Percentiles rank a stretch among this genome's conserved stretches.
Conservation (phyloP, 306 rosid species). For the Prunus persica region DNA sequence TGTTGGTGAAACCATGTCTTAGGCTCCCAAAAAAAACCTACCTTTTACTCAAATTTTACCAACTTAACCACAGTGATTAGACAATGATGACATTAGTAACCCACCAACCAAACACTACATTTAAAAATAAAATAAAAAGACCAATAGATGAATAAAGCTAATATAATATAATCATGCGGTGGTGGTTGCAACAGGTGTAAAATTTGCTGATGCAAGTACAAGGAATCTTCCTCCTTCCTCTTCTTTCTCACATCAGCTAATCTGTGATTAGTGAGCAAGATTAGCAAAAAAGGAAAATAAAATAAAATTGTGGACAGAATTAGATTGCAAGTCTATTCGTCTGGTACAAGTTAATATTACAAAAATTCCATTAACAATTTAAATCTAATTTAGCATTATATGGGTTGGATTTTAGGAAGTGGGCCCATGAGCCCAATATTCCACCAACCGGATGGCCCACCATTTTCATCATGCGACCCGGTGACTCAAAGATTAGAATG, state of each 20-base stretch:
- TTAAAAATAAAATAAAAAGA: no score
- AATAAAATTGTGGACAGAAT: background rate
- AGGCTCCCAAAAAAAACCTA: no score
- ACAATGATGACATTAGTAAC: background rate
- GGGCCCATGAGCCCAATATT: background rate
- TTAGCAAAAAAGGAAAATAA: background rate
- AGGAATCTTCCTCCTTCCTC: background rate
- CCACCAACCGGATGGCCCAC: background rate
- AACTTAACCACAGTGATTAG: background rate
- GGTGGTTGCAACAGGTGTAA: conserved; percentile 13
- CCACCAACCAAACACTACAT: no score
- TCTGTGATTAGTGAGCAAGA: background rate
- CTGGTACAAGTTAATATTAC: background rate
- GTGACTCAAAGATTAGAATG: background rate
- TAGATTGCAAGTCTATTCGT: background rate
- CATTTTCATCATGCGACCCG: background rate
- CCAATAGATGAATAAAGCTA: background rate
- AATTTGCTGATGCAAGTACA: background rate
- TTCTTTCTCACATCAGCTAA: background rate
- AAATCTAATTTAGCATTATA: background rate
- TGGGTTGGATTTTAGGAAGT: background rate
- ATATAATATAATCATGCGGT: conserved; percentile 7
- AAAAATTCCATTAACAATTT: background rate
- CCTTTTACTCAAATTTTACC: background rate
- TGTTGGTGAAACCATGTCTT: no score